These are phyloP conservation scores for Fraxinus paxiana DNA, from an alignment of 305 asterid species.

Conservation along the genomic window DNA sequence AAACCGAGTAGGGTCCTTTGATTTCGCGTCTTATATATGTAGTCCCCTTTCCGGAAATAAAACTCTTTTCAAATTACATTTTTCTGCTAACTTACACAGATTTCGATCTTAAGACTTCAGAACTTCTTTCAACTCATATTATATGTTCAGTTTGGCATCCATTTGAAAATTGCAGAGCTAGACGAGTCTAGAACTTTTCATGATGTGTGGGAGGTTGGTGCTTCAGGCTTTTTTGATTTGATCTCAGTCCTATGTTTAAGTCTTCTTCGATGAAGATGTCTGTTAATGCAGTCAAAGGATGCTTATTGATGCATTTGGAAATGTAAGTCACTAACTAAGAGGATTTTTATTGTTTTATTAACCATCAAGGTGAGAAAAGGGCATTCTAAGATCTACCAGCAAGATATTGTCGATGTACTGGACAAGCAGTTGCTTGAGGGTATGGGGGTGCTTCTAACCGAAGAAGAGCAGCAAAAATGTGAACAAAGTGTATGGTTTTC, in stretches of 20 bases:
- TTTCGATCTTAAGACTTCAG: background rate
- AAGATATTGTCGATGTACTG: constrained; percentile 86
- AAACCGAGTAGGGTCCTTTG: background rate
- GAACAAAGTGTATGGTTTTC: constrained; percentile 70
- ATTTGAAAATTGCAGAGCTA: background rate
- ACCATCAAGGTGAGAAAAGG: constrained; percentile 77
- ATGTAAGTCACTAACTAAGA: background rate
- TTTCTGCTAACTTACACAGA: background rate
- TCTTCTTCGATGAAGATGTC: constrained; percentile 14
- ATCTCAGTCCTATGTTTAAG: background rate
- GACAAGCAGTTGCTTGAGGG: constrained; percentile 99
- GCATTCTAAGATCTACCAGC: constrained; percentile 69
- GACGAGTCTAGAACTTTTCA: background rate
- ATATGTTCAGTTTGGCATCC: background rate
- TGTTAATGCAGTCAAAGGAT: constrained; percentile 13
- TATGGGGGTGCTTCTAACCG: constrained; percentile 98
- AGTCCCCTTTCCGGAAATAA: background rate
- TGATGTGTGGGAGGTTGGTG: constrained; percentile 1
- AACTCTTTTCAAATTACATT: background rate
- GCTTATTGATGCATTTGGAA: background rate
- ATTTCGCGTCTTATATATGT: background rate
- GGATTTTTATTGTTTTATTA: background rate
- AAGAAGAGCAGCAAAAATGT: constrained; percentile 93
- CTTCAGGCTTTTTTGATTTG: constrained; percentile 16
- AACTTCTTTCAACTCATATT: background rate